Conservation (phyloP, 768 basidiomycete species). For the Scleroderma bovista region DNA sequence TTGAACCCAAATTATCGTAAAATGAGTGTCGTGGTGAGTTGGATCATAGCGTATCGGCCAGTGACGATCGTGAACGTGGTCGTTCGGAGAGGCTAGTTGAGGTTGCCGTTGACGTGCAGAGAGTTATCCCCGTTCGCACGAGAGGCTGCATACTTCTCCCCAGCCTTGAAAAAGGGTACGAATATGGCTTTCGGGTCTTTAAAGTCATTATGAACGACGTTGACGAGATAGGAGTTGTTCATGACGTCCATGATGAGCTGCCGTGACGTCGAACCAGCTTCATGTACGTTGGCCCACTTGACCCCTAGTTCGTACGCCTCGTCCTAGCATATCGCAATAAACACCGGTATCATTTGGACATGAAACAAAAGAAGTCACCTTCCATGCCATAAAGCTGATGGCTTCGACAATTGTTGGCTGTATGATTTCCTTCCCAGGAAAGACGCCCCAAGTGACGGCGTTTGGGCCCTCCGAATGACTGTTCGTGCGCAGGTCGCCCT, state of each 20-base stretch:
- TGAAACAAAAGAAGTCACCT: conserved; percentile 42
- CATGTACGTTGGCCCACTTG: conserved; percentile 89
- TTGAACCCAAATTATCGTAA: conserved; percentile 71
- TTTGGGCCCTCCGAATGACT: conserved; percentile 93
- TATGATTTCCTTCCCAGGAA: conserved; percentile 93
- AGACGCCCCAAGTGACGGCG: conserved; percentile 98
- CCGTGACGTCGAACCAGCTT: conserved; percentile 65
- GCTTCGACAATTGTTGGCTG: conserved; percentile 97
- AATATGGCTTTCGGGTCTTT: conserved; percentile 82
- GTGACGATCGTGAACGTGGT: neutral
- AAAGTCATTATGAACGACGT: conserved; percentile 96
- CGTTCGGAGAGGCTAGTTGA: conserved; percentile 14
- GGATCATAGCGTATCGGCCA: conserved; percentile 16
- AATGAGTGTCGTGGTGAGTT: conserved; percentile 27
- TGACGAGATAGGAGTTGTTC: conserved; percentile 81
- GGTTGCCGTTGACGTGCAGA: conserved; percentile 35
- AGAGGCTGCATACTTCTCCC: conserved; percentile 49
- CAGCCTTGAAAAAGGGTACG: conserved; percentile 75
- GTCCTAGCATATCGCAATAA: conserved; percentile 47
- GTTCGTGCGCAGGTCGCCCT: conserved; percentile 92
- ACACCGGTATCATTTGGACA: neutral
- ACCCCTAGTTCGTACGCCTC: conserved; percentile 90
- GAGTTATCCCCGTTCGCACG: conserved; percentile 26
- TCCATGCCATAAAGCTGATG: conserved; percentile 98
- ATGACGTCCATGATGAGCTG: conserved; percentile 74